Percentiles rank a stretch among this genome's conserved stretches.
Evolutionary conservation across 257 asterid species (phyloP).

Genomic region (Capsicum baccatum): DNA sequence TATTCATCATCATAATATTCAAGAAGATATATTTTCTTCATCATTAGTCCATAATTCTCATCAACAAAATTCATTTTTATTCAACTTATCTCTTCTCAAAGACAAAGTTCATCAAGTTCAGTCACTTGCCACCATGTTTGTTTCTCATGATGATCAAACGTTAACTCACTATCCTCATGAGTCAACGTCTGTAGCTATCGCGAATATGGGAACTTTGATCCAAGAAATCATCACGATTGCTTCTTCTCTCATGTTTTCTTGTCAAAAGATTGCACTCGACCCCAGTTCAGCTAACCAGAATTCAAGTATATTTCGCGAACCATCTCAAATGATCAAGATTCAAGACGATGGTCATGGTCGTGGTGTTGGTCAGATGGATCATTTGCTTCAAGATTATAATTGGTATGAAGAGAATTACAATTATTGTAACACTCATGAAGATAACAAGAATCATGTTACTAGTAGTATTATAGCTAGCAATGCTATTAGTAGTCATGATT

Average conservation of each 20-base stretch:
- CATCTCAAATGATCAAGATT: constrained; percentile 4
- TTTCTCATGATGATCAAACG: constrained; percentile 39
- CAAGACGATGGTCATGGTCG: background rate
- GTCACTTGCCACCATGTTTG: constrained; percentile 53
- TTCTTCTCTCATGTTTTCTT: constrained; percentile 73
- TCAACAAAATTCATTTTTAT: constrained; percentile 51
- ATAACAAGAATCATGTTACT: background rate
- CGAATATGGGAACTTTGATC: constrained; percentile 64
- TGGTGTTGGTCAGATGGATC: background rate
- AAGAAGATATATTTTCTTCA: constrained; percentile 37
- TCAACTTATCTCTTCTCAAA: constrained; percentile 64
- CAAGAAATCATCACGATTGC: constrained; percentile 81
- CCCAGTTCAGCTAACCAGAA: background rate
- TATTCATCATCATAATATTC: constrained; percentile 19
- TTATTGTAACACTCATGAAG: constrained; percentile 28
- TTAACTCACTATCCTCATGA: constrained; percentile 36
- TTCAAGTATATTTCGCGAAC: background rate
- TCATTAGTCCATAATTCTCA: constrained; percentile 40
- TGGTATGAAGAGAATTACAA: constrained; percentile 42
- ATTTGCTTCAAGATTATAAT: constrained; percentile 32
- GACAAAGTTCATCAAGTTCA: constrained; percentile 68
- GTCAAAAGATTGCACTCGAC: constrained; percentile 65
- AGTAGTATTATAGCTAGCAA: constrained; percentile 3
- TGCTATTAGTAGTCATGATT: background rate
- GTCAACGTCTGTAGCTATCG: constrained; percentile 52